Percentiles rank a stretch among this genome's conserved stretches.
These are phyloP conservation scores for Globisporangium uncinulatum DNA, from an alignment of 352 stramenopile species.

Conservation along the genomic window DNA sequence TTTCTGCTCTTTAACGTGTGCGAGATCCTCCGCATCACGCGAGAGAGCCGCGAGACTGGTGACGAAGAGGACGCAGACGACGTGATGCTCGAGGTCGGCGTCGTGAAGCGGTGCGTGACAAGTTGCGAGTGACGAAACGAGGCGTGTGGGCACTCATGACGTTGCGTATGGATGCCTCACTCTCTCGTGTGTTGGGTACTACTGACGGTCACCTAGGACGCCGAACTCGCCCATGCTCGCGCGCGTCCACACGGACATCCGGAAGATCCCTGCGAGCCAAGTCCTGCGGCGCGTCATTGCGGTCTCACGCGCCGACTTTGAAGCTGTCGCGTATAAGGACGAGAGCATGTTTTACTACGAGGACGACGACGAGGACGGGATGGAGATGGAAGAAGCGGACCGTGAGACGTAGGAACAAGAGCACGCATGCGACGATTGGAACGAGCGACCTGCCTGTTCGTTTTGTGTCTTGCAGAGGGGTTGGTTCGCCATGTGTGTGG, in stretches of 20 bases:
- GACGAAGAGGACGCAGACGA: constrained; percentile 15
- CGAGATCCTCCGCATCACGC: constrained; percentile 67
- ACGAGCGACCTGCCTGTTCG: neutral
- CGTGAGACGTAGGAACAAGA: too few species aligned
- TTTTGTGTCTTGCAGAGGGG: neutral
- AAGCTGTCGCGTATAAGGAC: constrained; percentile 55
- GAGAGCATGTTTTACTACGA: constrained; percentile 77
- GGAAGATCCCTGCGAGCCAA: constrained; percentile 51
- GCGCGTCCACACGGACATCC: constrained; percentile 26
- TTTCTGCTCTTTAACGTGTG: constrained; percentile 76
- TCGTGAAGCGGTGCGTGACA: constrained; percentile 48
- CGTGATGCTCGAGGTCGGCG: constrained; percentile 52
- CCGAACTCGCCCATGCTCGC: constrained; percentile 50
- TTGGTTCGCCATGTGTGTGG: neutral
- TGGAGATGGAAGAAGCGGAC: neutral
- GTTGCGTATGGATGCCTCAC: neutral
- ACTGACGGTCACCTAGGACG: constrained; percentile 15
- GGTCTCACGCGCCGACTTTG: constrained; percentile 60
- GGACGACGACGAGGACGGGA: constrained; percentile 6
- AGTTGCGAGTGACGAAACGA: too few species aligned
- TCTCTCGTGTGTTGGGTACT: neutral
- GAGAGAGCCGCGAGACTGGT: constrained; percentile 10
- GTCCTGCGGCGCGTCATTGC: constrained; percentile 67
- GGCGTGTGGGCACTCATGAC: too few species aligned
- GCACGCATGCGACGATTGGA: neutral